Conservation (phyloP, 2,329 filamentous ascomycete genomes). For the Calonectria leucothoes region DNA sequence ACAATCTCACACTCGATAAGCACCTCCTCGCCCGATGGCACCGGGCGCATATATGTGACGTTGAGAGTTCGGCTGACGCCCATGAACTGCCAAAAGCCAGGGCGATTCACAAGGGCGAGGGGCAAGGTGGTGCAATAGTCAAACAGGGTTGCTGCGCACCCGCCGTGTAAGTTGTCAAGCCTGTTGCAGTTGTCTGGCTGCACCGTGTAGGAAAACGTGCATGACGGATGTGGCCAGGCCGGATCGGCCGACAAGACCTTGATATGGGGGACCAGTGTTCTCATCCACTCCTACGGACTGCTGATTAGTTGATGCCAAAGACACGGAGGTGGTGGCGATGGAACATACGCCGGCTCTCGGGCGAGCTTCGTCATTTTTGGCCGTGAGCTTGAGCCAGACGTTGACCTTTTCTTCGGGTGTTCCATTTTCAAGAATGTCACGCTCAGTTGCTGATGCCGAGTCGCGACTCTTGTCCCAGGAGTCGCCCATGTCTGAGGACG, state of each 20-base stretch:
- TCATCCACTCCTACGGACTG: conserved; percentile 57
- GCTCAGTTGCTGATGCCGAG: conserved; percentile 6
- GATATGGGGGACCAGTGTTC: conserved; percentile 54
- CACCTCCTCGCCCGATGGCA: conserved; percentile 62
- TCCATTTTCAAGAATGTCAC: conserved; percentile 41
- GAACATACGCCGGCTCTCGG: conserved; percentile 46
- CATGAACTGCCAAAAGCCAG: conserved; percentile 70
- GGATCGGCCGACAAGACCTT: conserved; percentile 49
- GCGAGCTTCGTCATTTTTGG: conserved; percentile 42
- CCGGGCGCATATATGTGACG: conserved; percentile 75
- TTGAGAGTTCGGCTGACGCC: conserved; percentile 75
- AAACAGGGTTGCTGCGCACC: conserved; percentile 74
- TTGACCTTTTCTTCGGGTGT: conserved; percentile 46
- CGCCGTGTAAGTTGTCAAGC: conserved; percentile 68
- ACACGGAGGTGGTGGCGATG: neutral
- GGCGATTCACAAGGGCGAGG: conserved; percentile 65
- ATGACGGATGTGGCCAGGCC: conserved; percentile 50
- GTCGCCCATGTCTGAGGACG: conserved; percentile 14
- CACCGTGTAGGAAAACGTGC: conserved; percentile 61
- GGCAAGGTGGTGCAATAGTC: conserved; percentile 73
- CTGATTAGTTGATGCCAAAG: neutral
- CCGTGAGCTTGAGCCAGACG: conserved; percentile 45
- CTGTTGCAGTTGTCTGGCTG: conserved; percentile 65
- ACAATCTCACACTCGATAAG: conserved; percentile 68
- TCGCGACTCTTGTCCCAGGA: conserved; percentile 20